Percentiles rank a stretch among this genome's conserved stretches.
Evolutionary conservation across 2,329 filamentous ascomycete genomes (phyloP).

Genomic region (Rosellinia necatrix): DNA sequence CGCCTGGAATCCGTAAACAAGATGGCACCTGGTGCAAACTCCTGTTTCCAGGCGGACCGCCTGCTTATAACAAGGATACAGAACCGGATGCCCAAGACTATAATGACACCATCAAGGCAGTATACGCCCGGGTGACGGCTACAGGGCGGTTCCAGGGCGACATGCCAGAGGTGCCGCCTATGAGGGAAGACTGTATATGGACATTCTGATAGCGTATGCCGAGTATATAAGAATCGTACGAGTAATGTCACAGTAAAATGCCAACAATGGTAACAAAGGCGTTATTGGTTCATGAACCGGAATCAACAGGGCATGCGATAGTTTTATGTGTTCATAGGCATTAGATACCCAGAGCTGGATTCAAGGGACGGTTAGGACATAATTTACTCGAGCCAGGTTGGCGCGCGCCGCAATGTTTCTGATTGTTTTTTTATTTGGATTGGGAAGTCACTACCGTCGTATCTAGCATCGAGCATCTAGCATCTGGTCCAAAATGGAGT

Average conservation of each 20-base stretch:
- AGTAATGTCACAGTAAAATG: too few relatives aligned
- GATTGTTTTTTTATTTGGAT: conserved; percentile 5
- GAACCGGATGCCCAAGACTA: conserved; percentile 60
- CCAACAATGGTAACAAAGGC: conserved; percentile 1
- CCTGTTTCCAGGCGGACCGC: conserved; percentile 75
- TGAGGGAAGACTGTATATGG: conserved; percentile 75
- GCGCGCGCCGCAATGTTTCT: background rate
- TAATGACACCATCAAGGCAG: conserved; percentile 61
- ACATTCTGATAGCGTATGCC: conserved; percentile 59
- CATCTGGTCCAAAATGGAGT: background rate
- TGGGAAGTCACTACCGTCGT: background rate
- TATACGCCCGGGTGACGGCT: conserved; percentile 68
- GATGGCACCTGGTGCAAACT: conserved; percentile 67
- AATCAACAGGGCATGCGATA: background rate
- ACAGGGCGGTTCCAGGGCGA: conserved; percentile 72
- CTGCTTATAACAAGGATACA: conserved; percentile 65
- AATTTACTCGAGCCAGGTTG: background rate
- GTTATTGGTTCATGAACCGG: conserved; percentile 4
- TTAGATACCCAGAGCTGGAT: conserved; percentile 20
- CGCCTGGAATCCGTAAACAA: conserved; percentile 54
- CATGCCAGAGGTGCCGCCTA: conserved; percentile 79
- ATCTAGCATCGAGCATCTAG: conserved; percentile 7
- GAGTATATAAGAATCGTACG: conserved; percentile 3
- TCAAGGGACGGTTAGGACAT: background rate
- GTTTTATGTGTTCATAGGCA: conserved; percentile 1